Percentiles rank a stretch among this genome's conserved stretches.
Conservation (phyloP, 257 asterid genomes). For the Solanum ahanhuiri region DNA sequence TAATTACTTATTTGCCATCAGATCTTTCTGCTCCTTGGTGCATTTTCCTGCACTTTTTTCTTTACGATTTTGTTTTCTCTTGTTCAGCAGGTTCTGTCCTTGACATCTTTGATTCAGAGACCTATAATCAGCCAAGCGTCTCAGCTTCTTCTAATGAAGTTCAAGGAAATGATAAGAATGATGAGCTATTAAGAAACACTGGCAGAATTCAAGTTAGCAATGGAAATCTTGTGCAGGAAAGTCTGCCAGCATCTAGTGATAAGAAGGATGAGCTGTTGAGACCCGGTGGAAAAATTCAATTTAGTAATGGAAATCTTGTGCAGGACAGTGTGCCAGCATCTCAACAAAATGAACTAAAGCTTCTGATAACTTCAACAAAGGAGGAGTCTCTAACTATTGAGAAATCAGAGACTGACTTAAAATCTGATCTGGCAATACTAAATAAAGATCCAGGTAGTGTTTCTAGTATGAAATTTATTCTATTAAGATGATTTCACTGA, state of each 20-base stretch:
- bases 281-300: conserved; percentile 19
- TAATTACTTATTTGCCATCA: not conserved
- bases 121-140: conserved; percentile 7
- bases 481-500: not conserved
- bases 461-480: not conserved
- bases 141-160: conserved; percentile 16
- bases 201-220: conserved; percentile 15
- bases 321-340: conserved; percentile 14
- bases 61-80: not conserved
- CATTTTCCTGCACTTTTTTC: not conserved
- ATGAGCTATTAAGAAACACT: conserved; percentile 9
- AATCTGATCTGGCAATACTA: conserved; percentile 12
- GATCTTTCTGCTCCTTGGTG: not conserved
- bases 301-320: conserved; percentile 13
- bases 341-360: conserved; percentile 31
- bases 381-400: conserved; percentile 15
- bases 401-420: conserved; percentile 13
- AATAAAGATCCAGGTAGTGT: conserved; percentile 28
- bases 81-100: conserved; percentile 14
- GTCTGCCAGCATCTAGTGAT: not conserved
- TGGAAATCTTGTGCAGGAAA: conserved; percentile 16
- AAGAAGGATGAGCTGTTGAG: conserved; percentile 9
- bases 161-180: conserved; percentile 8
- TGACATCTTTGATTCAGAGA: conserved; percentile 15
- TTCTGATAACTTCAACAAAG: conserved; percentile 25